Evolutionary conservation across 345 rosid genomes (phyloP).

Genomic region (Lenwebbia sp.): DNA sequence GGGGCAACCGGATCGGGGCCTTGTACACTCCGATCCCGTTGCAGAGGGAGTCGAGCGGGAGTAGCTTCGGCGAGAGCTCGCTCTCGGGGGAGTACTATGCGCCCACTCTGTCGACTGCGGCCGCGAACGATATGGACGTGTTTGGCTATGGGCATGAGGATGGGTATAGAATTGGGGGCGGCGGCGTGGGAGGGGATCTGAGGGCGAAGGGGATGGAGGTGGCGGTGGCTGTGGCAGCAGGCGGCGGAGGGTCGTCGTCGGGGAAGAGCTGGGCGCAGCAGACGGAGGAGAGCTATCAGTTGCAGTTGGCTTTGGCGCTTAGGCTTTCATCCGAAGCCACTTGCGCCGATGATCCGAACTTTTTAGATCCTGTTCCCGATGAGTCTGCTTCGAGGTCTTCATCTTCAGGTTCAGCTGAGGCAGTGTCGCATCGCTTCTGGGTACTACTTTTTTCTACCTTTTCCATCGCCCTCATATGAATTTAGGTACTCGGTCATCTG

Average conservation of each 20-base stretch:
- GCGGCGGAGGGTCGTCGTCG: conserved; percentile 34
- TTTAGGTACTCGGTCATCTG: background rate
- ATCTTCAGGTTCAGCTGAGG: conserved; percentile 50
- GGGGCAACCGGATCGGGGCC: conserved; percentile 39
- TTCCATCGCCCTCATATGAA: background rate
- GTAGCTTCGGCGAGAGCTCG: conserved; percentile 95
- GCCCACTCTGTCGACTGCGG: conserved; percentile 48
- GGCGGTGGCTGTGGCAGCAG: background rate
- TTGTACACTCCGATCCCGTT: conserved; percentile 44
- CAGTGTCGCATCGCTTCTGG: conserved; percentile 90
- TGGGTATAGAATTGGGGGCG: conserved; percentile 20
- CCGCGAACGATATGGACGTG: conserved; percentile 61
- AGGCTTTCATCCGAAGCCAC: conserved; percentile 90
- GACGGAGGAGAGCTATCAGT: conserved; percentile 99
- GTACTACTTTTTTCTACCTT: conserved; percentile 18
- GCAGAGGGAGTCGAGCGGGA: conserved; percentile 95
- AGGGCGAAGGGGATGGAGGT: conserved; percentile 29
- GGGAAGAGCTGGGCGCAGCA: conserved; percentile 99
- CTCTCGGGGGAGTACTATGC: conserved; percentile 80
- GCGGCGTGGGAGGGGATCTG: conserved; percentile 23
- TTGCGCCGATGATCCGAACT: conserved; percentile 90
- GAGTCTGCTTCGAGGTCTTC: conserved; percentile 47
- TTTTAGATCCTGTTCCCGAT: conserved; percentile 81
- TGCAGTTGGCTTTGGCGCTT: conserved; percentile 93
- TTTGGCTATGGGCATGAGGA: conserved; percentile 49